These are phyloP conservation scores for Tolypocladium inflatum DNA, from an alignment of 2,329 filamentous ascomycete species.

Conservation along the genomic window DNA sequence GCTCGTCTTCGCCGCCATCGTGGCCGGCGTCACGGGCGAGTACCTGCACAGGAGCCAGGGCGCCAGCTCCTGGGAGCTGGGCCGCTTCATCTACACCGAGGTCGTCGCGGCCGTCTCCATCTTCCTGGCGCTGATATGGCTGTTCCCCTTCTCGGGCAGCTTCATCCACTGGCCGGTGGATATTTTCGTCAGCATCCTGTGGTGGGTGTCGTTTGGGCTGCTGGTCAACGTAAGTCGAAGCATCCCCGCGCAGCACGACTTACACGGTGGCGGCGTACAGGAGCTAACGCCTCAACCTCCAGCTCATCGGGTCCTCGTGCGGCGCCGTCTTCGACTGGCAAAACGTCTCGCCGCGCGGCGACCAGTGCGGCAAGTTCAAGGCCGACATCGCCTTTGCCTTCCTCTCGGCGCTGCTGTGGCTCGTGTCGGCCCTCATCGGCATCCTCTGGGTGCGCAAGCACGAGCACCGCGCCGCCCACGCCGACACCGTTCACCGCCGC, in stretches of 20 bases:
- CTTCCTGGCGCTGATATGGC: slow-evolving; percentile 59
- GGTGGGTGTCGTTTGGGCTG: slow-evolving; percentile 62
- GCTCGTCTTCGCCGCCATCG: slow-evolving; percentile 62
- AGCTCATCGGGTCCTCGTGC: slow-evolving; percentile 38
- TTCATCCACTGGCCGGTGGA: slow-evolving; percentile 67
- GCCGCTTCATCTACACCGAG: slow-evolving; percentile 66
- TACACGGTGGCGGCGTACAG: neutral
- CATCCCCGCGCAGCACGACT: neutral
- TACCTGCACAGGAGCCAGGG: slow-evolving; percentile 45
- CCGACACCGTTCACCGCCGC: slow-evolving; percentile 20
- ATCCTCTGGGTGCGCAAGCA: slow-evolving; percentile 41
- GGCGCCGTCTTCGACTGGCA: slow-evolving; percentile 52
- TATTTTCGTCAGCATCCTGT: slow-evolving; percentile 56
- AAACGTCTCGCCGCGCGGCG: slow-evolving; percentile 36
- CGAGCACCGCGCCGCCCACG: slow-evolving; percentile 22
- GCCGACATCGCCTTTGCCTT: slow-evolving; percentile 64
- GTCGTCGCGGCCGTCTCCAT: slow-evolving; percentile 61
- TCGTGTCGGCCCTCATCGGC: slow-evolving; percentile 51
- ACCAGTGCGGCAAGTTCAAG: slow-evolving; percentile 59
- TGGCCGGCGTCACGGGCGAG: slow-evolving; percentile 58
- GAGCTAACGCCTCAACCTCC: slow-evolving; percentile 4
- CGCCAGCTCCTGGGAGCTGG: slow-evolving; percentile 41
- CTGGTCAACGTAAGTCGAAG: slow-evolving; percentile 46
- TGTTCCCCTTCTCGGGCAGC: slow-evolving; percentile 58
- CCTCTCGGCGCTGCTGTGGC: slow-evolving; percentile 61